Evolutionary conservation across 148 eudicot species (phyloP), one percentile per base, ranked within the genome.

Genomic region (Rhododendron griersonianum): DNA sequence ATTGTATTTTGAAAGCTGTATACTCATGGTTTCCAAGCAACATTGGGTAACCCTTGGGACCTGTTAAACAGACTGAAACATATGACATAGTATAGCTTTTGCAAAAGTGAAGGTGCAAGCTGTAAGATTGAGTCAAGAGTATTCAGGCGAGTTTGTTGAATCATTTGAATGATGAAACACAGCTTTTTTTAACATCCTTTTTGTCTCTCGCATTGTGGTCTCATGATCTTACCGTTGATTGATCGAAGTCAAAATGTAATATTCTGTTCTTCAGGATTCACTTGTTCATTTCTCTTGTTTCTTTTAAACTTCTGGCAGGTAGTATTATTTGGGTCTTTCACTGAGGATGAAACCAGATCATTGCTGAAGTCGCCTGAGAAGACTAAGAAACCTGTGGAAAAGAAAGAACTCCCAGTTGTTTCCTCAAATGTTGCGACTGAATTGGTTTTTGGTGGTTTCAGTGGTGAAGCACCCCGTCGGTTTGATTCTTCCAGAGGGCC

Each of bases 261-360:
- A 18, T 50, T 28, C 21, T 33, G 14, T 18, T 53, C 8, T 55
- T 67, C 37, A 30, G n/a, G 50, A 73, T 7, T 81, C 30, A 14
- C 3, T 25, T 67, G 79, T 73, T 11, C 41, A 61, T 59, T 85
- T 78, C 14, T 55, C 23, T 28, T 84, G 33, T 16, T 61, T 55
- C 78, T 65, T 44, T 81, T n/a, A 21, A 63, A 39, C 33, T 84
- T 23, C 83, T 81, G 86, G 63, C 92, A 95, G 98, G 78, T 93
- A 44, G 85, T 96, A 53, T 63, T 89, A 39, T 92, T 92, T 87
- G 94, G 94, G 74, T 89, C 94, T 28, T 92, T 92, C 86, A 88
- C 94, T 0, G 94, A 92, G 83, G 94, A 92, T 74, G 94, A 92
- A 87, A 84, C 90, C 81, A 91, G 28, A 86, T 87, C 89, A 59